Evolutionary conservation across 2,329 filamentous ascomycete genomes (phyloP).

Genomic region (Dendrostoma leiphaemia): DNA sequence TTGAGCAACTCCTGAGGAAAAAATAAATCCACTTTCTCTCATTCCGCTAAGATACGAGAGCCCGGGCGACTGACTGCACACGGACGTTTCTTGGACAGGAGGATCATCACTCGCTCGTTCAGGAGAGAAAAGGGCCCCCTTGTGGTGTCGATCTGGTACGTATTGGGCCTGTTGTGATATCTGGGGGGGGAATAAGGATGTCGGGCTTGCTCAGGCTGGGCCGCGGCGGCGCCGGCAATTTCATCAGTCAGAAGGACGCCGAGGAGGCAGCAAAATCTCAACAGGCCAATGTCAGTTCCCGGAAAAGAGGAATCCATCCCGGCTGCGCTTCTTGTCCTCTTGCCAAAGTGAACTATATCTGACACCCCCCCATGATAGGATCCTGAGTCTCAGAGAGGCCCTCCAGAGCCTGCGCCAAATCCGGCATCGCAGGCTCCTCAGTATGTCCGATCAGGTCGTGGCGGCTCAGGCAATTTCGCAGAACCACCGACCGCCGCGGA

Average conservation of each 20-base stretch:
- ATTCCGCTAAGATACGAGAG: slow-evolving; percentile 19
- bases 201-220: slow-evolving; percentile 51
- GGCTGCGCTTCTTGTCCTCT: neutral
- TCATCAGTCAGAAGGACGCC: slow-evolving; percentile 50
- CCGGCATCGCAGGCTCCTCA: slow-evolving; percentile 17
- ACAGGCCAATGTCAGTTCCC: slow-evolving; percentile 14
- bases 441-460: slow-evolving; percentile 51
- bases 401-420: neutral
- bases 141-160: slow-evolving; percentile 8
- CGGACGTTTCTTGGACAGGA: slow-evolving; percentile 24
- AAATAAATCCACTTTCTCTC: neutral
- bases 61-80: slow-evolving; percentile 9
- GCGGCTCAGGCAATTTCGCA: slow-evolving; percentile 61
- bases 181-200: slow-evolving; percentile 13
- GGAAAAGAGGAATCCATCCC: neutral
- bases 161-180: slow-evolving; percentile 23
- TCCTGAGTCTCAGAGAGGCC: slow-evolving; percentile 34
- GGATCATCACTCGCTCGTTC: neutral
- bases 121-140: slow-evolving; percentile 10
- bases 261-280: slow-evolving; percentile 39
- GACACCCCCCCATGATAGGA: slow-evolving; percentile 30
- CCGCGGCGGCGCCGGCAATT: slow-evolving; percentile 65
- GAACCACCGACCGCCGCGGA: slow-evolving; percentile 34
- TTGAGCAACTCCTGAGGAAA: too few relatives aligned
- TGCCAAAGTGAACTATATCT: neutral